Evolutionary conservation across 371 early-diverging fungal genomes (phyloP).

Genomic region (Mucor plumbeus): DNA sequence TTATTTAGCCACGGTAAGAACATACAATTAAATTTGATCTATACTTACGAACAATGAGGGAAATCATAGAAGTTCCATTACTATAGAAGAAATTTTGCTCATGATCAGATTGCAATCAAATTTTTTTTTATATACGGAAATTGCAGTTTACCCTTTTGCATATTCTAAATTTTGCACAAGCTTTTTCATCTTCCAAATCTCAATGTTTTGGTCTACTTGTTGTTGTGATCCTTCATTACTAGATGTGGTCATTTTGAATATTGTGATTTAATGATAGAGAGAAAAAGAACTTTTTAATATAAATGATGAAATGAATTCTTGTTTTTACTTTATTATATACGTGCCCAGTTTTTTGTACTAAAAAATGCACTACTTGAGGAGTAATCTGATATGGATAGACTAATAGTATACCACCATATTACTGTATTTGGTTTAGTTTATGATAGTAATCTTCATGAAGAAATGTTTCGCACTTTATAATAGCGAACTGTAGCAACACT

Average conservation of each 20-base stretch:
- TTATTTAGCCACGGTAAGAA: background rate
- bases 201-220: slow-evolving; percentile 74
- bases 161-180: slow-evolving; percentile 95
- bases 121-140: too few species aligned
- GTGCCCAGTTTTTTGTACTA: background rate
- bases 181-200: slow-evolving; percentile 98
- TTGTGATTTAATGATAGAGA: background rate
- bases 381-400: background rate
- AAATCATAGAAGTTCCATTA: slow-evolving; percentile 99
- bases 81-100: slow-evolving; percentile 41
- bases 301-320: background rate
- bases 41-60: slow-evolving; percentile 88
- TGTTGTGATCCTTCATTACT: background rate
- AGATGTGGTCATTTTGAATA: background rate
- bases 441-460: background rate
- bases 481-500: too few species aligned
- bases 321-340: background rate
- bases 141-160: slow-evolving; percentile 83
- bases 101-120: too few species aligned
- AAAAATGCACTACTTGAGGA: background rate
- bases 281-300: background rate
- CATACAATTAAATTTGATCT: background rate
- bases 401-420: background rate
- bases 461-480: background rate
- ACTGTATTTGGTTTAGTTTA: background rate